Evolutionary conservation across 2,329 filamentous ascomycete genomes (phyloP).

Genomic region (Claviceps citrina): DNA sequence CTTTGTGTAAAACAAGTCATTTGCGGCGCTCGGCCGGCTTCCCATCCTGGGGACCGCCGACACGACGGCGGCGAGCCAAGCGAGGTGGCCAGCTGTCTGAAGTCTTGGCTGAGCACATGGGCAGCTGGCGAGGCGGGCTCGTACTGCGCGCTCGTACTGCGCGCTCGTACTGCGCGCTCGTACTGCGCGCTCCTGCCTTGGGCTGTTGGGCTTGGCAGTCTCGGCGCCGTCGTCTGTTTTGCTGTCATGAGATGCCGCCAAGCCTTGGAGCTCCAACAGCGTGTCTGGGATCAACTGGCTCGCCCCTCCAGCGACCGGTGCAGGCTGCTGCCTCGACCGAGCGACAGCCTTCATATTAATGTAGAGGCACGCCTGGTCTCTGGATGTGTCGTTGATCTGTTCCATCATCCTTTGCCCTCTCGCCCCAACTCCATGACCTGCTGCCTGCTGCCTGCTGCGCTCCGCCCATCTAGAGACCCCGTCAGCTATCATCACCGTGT

Average conservation of each 20-base stretch:
- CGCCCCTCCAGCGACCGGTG: background rate
- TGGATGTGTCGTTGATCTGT: background rate
- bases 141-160: constrained; percentile 2
- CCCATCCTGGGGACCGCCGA: background rate
- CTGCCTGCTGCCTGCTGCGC: background rate
- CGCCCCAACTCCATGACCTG: background rate
- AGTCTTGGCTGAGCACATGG: constrained; percentile 1
- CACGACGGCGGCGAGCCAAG: background rate
- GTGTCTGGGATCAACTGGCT: constrained; percentile 1
- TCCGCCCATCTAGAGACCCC: background rate
- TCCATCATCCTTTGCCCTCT: background rate
- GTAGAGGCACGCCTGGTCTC: background rate
- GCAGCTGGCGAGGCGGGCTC: constrained; percentile 1
- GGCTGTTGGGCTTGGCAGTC: constrained; percentile 11
- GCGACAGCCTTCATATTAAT: constrained; percentile 1
- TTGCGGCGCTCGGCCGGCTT: background rate
- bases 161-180: too few relatives aligned
- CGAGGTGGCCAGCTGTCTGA: background rate
- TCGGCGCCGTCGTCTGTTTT: constrained; percentile 8
- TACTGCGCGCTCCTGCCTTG: constrained; percentile 3
- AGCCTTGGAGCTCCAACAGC: constrained; percentile 8
- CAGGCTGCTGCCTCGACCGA: background rate
- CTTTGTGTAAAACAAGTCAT: too few relatives aligned
- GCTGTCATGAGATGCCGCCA: constrained; percentile 8
- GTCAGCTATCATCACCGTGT: background rate